These are phyloP conservation scores for Lignosus rhinocerotis DNA, from an alignment of 1,284 basidiomycete species.

Conservation along the genomic window DNA sequence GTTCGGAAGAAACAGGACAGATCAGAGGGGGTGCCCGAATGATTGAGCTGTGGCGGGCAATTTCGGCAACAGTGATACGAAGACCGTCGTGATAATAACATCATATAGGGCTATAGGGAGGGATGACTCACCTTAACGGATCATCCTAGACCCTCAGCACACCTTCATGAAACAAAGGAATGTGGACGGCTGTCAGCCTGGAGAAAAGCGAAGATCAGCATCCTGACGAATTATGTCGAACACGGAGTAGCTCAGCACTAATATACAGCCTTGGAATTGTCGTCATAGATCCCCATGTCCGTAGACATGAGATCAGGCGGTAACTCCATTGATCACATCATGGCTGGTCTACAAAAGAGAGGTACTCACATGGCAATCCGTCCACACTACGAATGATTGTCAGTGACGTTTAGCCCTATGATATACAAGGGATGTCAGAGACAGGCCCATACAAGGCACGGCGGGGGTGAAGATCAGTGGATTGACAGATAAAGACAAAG, in stretches of 20 bases:
- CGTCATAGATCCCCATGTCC: constrained; percentile 50
- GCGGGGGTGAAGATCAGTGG: constrained; percentile 48
- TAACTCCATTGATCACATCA: constrained; percentile 62
- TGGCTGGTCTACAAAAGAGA: constrained; percentile 5
- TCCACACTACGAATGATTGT: too few species aligned
- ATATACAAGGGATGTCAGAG: too few species aligned
- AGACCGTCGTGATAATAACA: constrained; percentile 84
- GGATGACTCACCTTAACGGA: constrained; percentile 27
- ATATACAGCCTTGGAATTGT: constrained; percentile 78
- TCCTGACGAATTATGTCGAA: constrained; percentile 2
- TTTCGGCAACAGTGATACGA: constrained; percentile 81
- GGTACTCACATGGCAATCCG: constrained; percentile 5
- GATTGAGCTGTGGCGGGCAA: constrained; percentile 86
- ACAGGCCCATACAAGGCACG: background rate
- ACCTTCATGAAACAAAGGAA: background rate
- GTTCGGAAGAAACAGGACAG: constrained; percentile 1
- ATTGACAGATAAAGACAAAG: constrained; percentile 64
- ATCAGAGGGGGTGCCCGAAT: constrained; percentile 78
- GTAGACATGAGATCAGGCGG: constrained; percentile 62
- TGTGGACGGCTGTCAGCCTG: background rate
- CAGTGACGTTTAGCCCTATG: too few species aligned
- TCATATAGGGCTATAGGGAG: constrained; percentile 37
- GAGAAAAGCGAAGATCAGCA: constrained; percentile 1
- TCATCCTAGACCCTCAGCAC: background rate
- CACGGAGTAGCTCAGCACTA: constrained; percentile 43